phyloP scores from a whole-genome alignment of 148 eudicot genomes.

The Amaranthus palmeri region DNA sequence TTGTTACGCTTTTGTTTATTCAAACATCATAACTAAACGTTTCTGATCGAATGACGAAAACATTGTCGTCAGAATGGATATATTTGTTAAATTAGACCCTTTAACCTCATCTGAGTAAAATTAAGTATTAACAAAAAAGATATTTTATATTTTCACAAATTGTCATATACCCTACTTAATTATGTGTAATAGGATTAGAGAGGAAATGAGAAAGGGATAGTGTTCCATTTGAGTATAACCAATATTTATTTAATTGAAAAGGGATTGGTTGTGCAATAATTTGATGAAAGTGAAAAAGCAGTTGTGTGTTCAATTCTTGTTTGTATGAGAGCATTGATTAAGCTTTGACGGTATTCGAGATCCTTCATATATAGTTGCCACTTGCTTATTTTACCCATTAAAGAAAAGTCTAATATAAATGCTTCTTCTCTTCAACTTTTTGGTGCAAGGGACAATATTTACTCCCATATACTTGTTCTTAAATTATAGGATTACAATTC shows the following conservation, averaged over 20 bases:
- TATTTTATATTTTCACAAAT: not conserved
- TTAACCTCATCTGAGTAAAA: no score
- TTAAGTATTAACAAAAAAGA: no score
- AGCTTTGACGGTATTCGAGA: no score
- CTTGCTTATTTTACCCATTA: not conserved
- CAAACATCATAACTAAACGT: no score
- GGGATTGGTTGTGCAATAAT: conserved; percentile 2
- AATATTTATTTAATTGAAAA: no score
- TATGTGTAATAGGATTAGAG: no score
- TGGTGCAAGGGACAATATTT: not conserved
- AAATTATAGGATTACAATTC: not conserved
- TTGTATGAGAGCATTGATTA: not conserved
- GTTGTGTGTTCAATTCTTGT: not conserved
- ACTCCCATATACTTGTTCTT: not conserved
- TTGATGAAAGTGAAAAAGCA: not conserved
- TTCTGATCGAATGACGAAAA: no score
- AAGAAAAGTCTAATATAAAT: not conserved
- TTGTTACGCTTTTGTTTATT: no score
- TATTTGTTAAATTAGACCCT: no score
- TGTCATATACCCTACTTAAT: not conserved
- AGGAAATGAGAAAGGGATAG: no score
- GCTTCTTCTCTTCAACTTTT: not conserved
- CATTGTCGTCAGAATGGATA: no score
- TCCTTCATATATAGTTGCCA: not conserved
- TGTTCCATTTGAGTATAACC: no score